Conservation (phyloP, 805 yeast genomes). For the Hanseniaspora clermontiae region DNA sequence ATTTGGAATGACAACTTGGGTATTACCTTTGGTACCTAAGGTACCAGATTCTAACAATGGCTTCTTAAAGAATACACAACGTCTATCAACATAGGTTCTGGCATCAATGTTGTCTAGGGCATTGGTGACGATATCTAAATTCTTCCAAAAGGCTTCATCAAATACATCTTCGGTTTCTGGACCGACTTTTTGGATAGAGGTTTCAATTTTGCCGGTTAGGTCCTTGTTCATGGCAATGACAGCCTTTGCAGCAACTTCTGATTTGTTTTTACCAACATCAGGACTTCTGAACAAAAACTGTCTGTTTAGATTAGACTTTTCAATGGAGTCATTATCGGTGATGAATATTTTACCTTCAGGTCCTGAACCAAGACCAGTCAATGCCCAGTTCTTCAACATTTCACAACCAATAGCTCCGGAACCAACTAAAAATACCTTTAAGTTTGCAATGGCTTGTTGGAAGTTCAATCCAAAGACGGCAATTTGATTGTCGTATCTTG, state of each 20-base stretch:
- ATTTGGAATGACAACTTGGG: slow-evolving; percentile 88
- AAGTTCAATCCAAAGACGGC: slow-evolving; percentile 81
- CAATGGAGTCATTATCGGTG: slow-evolving; percentile 92
- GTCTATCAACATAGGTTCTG: slow-evolving; percentile 91
- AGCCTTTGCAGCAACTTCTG: slow-evolving; percentile 81
- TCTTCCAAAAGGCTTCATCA: slow-evolving; percentile 73
- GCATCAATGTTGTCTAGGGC: slow-evolving; percentile 98
- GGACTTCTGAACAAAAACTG: slow-evolving; percentile 89
- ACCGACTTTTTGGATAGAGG: slow-evolving; percentile 80
- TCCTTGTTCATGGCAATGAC: slow-evolving; percentile 78
- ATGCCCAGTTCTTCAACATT: slow-evolving; percentile 95
- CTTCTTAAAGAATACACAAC: slow-evolving; percentile 85
- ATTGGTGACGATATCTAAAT: slow-evolving; percentile 80
- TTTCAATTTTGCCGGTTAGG: slow-evolving; percentile 59
- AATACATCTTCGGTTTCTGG: slow-evolving; percentile 81
- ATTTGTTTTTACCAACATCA: slow-evolving; percentile 85
- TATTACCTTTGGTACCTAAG: slow-evolving; percentile 94
- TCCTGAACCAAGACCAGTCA: slow-evolving; percentile 90
- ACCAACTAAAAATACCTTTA: slow-evolving; percentile 83
- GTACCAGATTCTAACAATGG: slow-evolving; percentile 94
- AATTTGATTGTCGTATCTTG: slow-evolving; percentile 89
- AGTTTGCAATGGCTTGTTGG: slow-evolving; percentile 60
- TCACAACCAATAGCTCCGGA: slow-evolving; percentile 99
- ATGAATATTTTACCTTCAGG: slow-evolving; percentile 71
- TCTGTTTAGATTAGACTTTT: slow-evolving; percentile 88